Evolutionary conservation across 1,139 yeast genomes (phyloP), one percentile per base, ranked within the genome.

Genomic region (Saccharomyces hybrid): DNA sequence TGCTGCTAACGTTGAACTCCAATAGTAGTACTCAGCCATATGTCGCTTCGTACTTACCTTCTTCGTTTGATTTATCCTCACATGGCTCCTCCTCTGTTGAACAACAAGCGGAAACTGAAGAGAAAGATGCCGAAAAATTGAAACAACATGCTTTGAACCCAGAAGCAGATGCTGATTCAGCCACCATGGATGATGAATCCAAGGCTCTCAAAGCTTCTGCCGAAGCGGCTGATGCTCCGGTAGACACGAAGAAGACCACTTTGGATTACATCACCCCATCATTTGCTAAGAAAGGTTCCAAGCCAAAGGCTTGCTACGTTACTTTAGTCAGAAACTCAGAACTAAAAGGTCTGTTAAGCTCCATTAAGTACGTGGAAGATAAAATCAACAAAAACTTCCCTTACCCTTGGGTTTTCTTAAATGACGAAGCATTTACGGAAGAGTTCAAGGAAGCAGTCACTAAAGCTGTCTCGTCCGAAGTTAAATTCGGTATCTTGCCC

Each of bases 401-500:
- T 51, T 88, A 88, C 65, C 95, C 96, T 0, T 88, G 88, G 75
- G 86, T 88, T 1, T 87, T 88, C 63, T 68, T 88, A 52, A 88
- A 88, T 66, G 95, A 88, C 64, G 76, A 74, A 55, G 83, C 82
- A 8, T 88, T 88, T 66, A 73, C 81, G 1, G 78, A 80, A 0
- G 70, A 70, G 44, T 88, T 87, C 71, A 86, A 76, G 62, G 60
- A 66, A 2, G 64, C 63, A 44, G 75, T 86, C 50, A 55, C 58
- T 27, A 63, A 67, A 28, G 70, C 71, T 9, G 76, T 85, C 0
- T 57, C 61, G 2, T 82, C 88, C 0, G 77, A 78, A 23, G 75
- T 80, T 56, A 78, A 78, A 53, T 88, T 83, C 64, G 88, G 85
- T 49, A 70, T 60, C 7, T 81, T 89, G 9, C 66, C 82, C 50